Base-by-base conservation (phyloP, 305 asterid species). In the Fraxinus velutina region DNA sequence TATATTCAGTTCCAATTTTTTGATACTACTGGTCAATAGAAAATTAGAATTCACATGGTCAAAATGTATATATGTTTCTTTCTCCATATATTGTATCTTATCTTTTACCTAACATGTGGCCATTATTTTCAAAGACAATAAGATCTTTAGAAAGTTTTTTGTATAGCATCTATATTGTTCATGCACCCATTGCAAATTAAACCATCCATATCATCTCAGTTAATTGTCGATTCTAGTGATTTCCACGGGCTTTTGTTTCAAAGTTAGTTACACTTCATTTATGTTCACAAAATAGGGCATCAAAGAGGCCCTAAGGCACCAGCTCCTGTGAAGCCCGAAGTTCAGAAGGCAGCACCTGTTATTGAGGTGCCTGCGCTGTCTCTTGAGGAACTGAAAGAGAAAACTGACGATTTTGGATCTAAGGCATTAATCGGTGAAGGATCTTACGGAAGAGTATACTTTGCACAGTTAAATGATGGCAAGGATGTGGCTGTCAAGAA, bases 341-440 rank as follows among this genome's bases (percentile, higher is more conserved):
- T 66, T 79, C 98, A 90, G 86, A 95, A 92, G 86, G 85, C 93
- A 44, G 87, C 85, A 82, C 96, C 95, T 83, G 93, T 92, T 57
- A 95, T 95, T 82, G 95, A 92, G 88, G 97, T 95, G 83, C 96
- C 99, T 71, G 83, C 88, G 44, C 85, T 95, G 78, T 91, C 99
- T 84, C 86, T 94, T 17, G 98, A 94, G 82, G 98, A 93, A 84
- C 88, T 95, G 91, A 95, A 91, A 84, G 96, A 93, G 77, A 93
- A 92, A 88, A 94, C 99, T 4, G 97, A 89, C 79, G 94, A 94
- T 84, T 95, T 95, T 80, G 97, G 99, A 72, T 90, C 98, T 21
- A 92, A 92, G 87, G 89, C 98, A 78, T 91, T 95, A 80, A 92
- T 95, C 83, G 99, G 99, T 78, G 99, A 95, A 86, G 98, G 99